A percentile compares a stretch with the other conserved stretches of the same genome.
These are phyloP conservation scores for Jamesozyma gamospora DNA, from an alignment of 805 yeast genomes.

Conservation along the genomic window DNA sequence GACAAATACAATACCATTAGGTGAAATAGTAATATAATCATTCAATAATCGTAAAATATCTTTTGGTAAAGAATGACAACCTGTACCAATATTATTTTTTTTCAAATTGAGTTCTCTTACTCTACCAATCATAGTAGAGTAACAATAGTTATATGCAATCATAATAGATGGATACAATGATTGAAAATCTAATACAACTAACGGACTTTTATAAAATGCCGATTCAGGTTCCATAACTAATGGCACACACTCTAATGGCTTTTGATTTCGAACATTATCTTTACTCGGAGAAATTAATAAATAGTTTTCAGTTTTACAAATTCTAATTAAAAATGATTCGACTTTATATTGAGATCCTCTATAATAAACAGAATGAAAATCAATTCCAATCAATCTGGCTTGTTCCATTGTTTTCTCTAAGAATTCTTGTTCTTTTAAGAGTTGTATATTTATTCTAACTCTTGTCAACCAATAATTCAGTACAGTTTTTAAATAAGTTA, in stretches of 20 bases:
- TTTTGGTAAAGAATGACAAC: slow-evolving; percentile 39
- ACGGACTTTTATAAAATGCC: slow-evolving; percentile 75
- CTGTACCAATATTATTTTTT: slow-evolving; percentile 44
- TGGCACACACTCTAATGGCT: slow-evolving; percentile 79
- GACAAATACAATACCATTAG: slow-evolving; percentile 79
- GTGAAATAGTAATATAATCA: slow-evolving; percentile 58
- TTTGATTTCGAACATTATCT: slow-evolving; percentile 71
- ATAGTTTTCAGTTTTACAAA: slow-evolving; percentile 68
- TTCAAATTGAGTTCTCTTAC: slow-evolving; percentile 41
- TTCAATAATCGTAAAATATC: slow-evolving; percentile 46
- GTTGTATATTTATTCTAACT: slow-evolving; percentile 31
- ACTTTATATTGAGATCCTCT: slow-evolving; percentile 93
- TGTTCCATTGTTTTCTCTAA: slow-evolving; percentile 68
- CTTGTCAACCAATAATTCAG: slow-evolving; percentile 40
- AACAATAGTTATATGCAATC: slow-evolving; percentile 85
- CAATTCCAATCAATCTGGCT: slow-evolving; percentile 79
- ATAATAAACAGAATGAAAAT: slow-evolving; percentile 75
- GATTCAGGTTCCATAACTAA: slow-evolving; percentile 88
- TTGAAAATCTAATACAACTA: slow-evolving; percentile 86
- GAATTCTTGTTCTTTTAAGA: slow-evolving; percentile 54
- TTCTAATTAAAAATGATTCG: slow-evolving; percentile 68
- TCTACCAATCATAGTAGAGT: slow-evolving; percentile 60
- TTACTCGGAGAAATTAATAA: slow-evolving; percentile 71
- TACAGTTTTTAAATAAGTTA: slow-evolving; percentile 31
- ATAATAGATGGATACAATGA: slow-evolving; percentile 88